Evolutionary conservation across 2,329 filamentous ascomycete species (phyloP).

Genomic region (Fusarium abutilonis): DNA sequence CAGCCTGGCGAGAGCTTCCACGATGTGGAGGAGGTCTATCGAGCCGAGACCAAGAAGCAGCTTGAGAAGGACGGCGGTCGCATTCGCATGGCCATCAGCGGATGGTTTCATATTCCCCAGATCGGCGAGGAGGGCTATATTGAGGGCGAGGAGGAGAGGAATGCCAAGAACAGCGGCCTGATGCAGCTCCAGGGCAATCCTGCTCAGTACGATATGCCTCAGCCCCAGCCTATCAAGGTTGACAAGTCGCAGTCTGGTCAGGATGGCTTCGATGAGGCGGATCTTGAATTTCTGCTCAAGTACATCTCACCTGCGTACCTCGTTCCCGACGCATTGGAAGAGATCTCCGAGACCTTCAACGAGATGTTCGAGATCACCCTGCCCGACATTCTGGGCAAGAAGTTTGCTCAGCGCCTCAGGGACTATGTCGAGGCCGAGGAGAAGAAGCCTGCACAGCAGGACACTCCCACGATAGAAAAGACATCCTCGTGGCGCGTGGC

Average conservation of each 20-base stretch:
- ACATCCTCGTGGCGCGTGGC: conserved; percentile 77
- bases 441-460: conserved; percentile 55
- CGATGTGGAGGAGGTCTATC: conserved; percentile 97
- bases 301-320: conserved; percentile 92
- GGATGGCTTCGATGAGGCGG: conserved; percentile 74
- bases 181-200: conserved; percentile 93
- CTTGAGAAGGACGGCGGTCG: conserved; percentile 76
- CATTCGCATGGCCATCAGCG: conserved; percentile 96
- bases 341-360: conserved; percentile 80
- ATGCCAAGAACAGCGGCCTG: conserved; percentile 88
- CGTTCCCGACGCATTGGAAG: conserved; percentile 88
- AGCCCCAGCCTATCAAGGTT: conserved; percentile 64
- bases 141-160: conserved; percentile 85
- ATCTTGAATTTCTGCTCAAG: conserved; percentile 88
- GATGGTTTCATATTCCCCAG: conserved; percentile 99
- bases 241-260: conserved; percentile 57
- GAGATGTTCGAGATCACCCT: conserved; percentile 87
- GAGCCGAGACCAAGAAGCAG: conserved; percentile 67
- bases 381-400: conserved; percentile 78
- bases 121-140: conserved; percentile 92
- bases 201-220: conserved; percentile 86
- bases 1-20: conserved; percentile 99
- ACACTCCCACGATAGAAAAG: conserved; percentile 66
- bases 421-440: conserved; percentile 76
- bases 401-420: conserved; percentile 77